Evolutionary conservation across 148 eudicot genomes (phyloP).

Genomic region (Cornus controversa): DNA sequence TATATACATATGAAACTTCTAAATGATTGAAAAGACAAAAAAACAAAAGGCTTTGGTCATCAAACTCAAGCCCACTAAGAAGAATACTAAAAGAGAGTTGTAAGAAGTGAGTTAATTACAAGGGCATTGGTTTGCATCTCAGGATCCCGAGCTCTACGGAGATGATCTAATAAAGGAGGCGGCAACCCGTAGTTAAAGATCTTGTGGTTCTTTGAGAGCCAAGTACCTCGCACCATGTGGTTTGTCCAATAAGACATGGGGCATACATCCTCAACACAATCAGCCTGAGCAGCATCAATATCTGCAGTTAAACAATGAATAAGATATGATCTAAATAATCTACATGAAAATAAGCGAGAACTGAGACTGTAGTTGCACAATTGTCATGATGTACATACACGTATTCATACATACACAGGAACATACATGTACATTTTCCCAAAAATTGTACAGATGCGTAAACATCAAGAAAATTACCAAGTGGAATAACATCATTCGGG

Average conservation of each 20-base stretch:
- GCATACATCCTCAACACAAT: conserved; percentile 25
- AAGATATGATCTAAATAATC: neutral
- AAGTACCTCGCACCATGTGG: conserved; percentile 90
- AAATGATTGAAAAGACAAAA: neutral
- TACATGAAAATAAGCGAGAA: neutral
- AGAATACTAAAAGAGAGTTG: neutral
- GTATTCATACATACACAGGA: neutral
- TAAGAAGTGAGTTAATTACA: conserved; percentile 31
- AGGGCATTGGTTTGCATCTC: conserved; percentile 24
- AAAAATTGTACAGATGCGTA: neutral
- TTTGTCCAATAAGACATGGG: conserved; percentile 35
- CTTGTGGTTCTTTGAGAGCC: conserved; percentile 64
- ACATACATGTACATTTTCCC: neutral
- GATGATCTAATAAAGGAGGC: conserved; percentile 56
- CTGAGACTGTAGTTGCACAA: neutral
- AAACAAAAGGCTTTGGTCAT: neutral
- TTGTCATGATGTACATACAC: too few relatives aligned
- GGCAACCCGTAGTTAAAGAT: conserved; percentile 85
- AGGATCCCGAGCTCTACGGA: conserved; percentile 47
- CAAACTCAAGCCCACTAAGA: neutral
- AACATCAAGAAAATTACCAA: conserved; percentile 47
- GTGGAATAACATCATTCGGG: conserved; percentile 77
- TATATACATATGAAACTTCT: neutral
- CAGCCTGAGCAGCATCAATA: conserved; percentile 37
- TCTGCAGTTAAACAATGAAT: conserved; percentile 30